phyloP scores from a whole-genome alignment of 2,329 filamentous ascomycete genomes.

The Fusarium sp. region DNA sequence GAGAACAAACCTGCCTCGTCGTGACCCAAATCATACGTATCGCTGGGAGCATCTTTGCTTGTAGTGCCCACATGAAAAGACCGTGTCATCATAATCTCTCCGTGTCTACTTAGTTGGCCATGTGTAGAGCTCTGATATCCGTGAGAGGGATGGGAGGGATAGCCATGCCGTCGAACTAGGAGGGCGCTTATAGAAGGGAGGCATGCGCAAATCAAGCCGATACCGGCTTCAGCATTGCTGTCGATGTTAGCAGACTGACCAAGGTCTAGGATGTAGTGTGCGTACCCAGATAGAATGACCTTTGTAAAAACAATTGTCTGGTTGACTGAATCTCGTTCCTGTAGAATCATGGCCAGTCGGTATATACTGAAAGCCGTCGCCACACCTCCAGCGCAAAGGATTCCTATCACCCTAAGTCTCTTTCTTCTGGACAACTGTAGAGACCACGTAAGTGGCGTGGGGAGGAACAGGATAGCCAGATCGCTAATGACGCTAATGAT shows the following conservation, averaged over 20 bases:
- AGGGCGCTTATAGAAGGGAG: slow-evolving; percentile 36
- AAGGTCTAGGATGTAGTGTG: rapidly evolving
- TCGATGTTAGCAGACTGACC: rapidly evolving
- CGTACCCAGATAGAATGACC: slow-evolving; percentile 35
- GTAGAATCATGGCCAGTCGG: slow-evolving; percentile 27
- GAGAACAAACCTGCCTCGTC: slow-evolving; percentile 42
- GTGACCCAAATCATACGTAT: slow-evolving; percentile 30
- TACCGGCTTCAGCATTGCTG: slow-evolving; percentile 36
- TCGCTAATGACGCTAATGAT: slow-evolving; percentile 38
- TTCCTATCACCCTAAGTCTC: slow-evolving; percentile 29
- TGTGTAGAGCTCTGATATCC: slow-evolving; percentile 33
- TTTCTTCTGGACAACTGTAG: slow-evolving; percentile 27
- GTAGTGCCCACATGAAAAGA: slow-evolving; percentile 45
- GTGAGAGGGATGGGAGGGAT: slow-evolving; percentile 32
- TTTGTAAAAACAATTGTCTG: slow-evolving; percentile 36
- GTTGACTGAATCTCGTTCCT: slow-evolving; percentile 23
- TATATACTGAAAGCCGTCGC: slow-evolving; percentile 35
- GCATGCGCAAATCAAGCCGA: slow-evolving; percentile 34
- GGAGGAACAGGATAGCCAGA: slow-evolving; percentile 28
- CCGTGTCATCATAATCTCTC: slow-evolving; percentile 48
- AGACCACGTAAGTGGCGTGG: slow-evolving; percentile 33
- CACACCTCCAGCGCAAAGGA: slow-evolving; percentile 36
- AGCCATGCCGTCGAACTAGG: slow-evolving; percentile 32
- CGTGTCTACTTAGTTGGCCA: slow-evolving; percentile 20
- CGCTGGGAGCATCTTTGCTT: slow-evolving; percentile 18